Conservation (phyloP, 179 eudicot genomes). For the Vitellaria paradoxa region DNA sequence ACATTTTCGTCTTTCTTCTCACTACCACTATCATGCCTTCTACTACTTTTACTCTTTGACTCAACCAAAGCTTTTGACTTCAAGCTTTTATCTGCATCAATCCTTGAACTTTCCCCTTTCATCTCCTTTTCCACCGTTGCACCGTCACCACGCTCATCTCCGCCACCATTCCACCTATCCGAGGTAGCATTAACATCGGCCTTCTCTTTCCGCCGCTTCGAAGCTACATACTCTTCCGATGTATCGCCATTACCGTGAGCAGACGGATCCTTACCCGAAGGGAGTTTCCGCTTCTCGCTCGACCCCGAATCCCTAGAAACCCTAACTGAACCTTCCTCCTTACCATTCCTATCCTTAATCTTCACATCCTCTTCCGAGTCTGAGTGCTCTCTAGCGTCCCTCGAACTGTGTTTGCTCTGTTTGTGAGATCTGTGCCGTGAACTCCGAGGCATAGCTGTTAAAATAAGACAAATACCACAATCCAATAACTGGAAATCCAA, state of each 20-base stretch:
- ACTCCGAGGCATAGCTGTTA: conserved; percentile 74
- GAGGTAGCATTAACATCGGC: conserved; percentile 32
- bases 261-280: conserved; percentile 42
- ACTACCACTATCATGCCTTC: conserved; percentile 34
- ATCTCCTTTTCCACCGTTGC: conserved; percentile 33
- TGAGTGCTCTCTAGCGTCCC: conserved; percentile 58
- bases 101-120: conserved; percentile 39
- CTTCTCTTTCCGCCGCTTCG: conserved; percentile 79
- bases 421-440: conserved; percentile 91
- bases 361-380: conserved; percentile 74
- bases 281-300: conserved; percentile 63
- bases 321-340: conserved; percentile 46
- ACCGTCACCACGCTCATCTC: conserved; percentile 23
- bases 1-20: conserved; percentile 43
- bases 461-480: background rate
- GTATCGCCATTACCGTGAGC: conserved; percentile 48
- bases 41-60: conserved; percentile 55
- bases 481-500: conserved; percentile 7
- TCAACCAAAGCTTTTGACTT: conserved; percentile 36
- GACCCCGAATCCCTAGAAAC: conserved; percentile 50
- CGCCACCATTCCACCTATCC: conserved; percentile 81
- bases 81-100: conserved; percentile 19
- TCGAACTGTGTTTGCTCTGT: conserved; percentile 78
- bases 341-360: conserved; percentile 53
- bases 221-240: conserved; percentile 42